Conservation (phyloP, 106 monocot genomes). For the Dendrobium chrysotoxum region DNA sequence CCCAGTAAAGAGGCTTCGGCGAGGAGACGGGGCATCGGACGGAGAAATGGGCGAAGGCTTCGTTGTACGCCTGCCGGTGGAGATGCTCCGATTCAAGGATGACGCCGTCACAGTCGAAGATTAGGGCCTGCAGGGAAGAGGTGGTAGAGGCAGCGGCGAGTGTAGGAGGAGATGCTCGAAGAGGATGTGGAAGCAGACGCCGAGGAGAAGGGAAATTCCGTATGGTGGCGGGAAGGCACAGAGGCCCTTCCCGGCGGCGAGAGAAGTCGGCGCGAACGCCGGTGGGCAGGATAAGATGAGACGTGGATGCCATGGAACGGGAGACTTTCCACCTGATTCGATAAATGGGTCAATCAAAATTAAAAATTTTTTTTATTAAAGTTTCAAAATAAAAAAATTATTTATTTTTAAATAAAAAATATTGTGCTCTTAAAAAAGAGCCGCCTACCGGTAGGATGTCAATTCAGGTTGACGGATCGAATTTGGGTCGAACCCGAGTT, state of each 20-base stretch:
- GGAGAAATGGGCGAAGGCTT: constrained; percentile 78
- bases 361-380: no score
- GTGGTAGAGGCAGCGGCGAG: constrained; percentile 11
- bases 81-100: constrained; percentile 98
- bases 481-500: no score
- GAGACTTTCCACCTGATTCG: not conserved
- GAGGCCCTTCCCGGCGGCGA: not conserved
- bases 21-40: constrained; percentile 64
- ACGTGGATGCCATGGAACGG: constrained; percentile 1
- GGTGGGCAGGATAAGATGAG: constrained; percentile 11
- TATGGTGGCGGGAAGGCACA: not conserved
- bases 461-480: no score
- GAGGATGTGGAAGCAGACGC: not conserved
- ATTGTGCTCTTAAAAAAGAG: no score
- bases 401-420: no score
- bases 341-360: no score
- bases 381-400: no score
- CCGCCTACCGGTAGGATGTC: no score
- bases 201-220: not conserved
- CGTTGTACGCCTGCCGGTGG: constrained; percentile 97
- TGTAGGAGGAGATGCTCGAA: constrained; percentile 9
- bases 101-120: constrained; percentile 98
- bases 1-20: constrained; percentile 44
- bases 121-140: constrained; percentile 61
- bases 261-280: constrained; percentile 1